A percentile compares a stretch with the other conserved stretches of the same genome.
These are phyloP conservation scores for Ajuga reptans DNA, from an alignment of 305 asterid genomes.

Conservation along the genomic window DNA sequence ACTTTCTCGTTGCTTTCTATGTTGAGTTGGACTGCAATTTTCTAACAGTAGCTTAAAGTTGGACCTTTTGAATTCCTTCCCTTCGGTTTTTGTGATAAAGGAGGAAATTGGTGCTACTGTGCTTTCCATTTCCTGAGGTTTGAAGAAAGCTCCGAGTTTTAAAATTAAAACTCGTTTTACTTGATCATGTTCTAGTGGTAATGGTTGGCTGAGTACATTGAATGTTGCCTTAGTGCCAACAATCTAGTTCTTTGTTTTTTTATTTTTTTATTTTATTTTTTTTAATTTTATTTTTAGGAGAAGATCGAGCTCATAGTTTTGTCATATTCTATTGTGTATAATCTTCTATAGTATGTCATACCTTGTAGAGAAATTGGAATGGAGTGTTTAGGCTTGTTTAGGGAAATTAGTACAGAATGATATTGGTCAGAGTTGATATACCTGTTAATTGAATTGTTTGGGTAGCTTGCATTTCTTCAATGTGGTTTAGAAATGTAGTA, in stretches of 20 bases:
- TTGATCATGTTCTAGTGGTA: conserved; percentile 4
- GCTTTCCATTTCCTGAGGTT: conserved; percentile 11
- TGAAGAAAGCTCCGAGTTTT: conserved; percentile 4
- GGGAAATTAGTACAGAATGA: background rate
- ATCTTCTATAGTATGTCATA: conserved; percentile 10
- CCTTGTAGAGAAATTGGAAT: background rate
- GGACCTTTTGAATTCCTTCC: background rate
- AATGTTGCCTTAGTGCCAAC: background rate
- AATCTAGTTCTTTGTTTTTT: background rate
- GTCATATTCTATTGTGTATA: background rate
- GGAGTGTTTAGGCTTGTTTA: conserved; percentile 10
- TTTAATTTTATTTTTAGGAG: too few relatives aligned
- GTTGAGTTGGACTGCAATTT: conserved; percentile 12
- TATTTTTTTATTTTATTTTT: too few relatives aligned
- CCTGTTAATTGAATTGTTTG: background rate
- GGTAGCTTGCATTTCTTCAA: background rate
- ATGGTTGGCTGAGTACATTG: background rate
- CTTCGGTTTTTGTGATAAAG: background rate
- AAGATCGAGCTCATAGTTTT: conserved; percentile 1
- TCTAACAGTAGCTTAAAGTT: background rate
- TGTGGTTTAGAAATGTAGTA: background rate
- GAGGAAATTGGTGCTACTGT: conserved; percentile 5
- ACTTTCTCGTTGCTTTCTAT: background rate
- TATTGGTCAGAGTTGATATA: conserved; percentile 5
- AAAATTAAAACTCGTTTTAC: background rate